A percentile compares a stretch with the other conserved stretches of the same genome.
These are phyloP conservation scores for Gossypium aridum DNA, from an alignment of 441 rosid genomes.

Conservation along the genomic window DNA sequence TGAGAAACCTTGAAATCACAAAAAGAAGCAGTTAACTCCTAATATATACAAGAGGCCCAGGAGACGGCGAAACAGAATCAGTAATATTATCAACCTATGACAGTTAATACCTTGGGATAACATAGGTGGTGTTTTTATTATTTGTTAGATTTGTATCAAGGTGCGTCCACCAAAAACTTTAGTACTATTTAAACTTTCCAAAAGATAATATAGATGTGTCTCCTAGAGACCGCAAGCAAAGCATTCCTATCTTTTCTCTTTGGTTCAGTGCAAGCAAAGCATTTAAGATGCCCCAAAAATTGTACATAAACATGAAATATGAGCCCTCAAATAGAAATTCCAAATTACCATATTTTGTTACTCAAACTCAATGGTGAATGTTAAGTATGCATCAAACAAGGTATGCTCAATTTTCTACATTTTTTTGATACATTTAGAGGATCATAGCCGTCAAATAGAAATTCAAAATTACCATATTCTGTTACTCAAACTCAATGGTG, in stretches of 20 bases:
- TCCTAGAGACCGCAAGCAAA: too few relatives aligned
- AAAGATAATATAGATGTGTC: too few relatives aligned
- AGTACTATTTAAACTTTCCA: too few relatives aligned
- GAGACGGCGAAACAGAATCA: not conserved
- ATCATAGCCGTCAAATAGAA: too few relatives aligned
- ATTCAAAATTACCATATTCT: too few relatives aligned
- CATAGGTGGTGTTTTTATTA: not conserved
- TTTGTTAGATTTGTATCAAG: not conserved
- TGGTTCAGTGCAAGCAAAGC: not conserved
- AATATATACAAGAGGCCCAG: not conserved
- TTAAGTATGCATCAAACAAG: not conserved
- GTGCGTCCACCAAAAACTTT: too few relatives aligned
- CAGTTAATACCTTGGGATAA: not conserved
- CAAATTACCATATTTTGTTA: not conserved
- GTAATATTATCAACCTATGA: not conserved
- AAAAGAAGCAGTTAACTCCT: slow-evolving; percentile 17
- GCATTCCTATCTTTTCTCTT: too few relatives aligned
- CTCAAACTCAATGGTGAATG: not conserved
- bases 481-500: too few relatives aligned
- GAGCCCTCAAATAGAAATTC: not conserved
- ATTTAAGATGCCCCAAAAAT: not conserved
- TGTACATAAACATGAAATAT: not conserved
- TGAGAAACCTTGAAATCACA: slow-evolving; percentile 25
- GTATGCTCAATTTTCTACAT: not conserved
- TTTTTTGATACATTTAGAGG: too few relatives aligned